Percentiles rank a stretch among this genome's conserved stretches.
phyloP scores from a whole-genome alignment of 1,284 basidiomycete genomes.

The Pascua guehoae region DNA sequence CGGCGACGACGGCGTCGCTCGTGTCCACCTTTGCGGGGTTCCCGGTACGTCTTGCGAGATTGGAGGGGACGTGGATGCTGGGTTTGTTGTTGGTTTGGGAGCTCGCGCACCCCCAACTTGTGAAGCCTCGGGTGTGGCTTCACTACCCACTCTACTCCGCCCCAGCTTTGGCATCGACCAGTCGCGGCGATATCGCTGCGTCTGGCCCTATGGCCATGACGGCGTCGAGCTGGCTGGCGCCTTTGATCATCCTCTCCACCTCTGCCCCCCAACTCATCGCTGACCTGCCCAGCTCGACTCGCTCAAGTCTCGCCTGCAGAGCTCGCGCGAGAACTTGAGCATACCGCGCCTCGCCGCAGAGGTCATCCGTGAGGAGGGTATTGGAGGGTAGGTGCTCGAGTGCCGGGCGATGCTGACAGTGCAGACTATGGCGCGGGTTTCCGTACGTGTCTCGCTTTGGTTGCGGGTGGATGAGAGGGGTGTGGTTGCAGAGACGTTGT shows the following conservation, averaged over 20 bases:
- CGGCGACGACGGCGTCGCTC: constrained; percentile 48
- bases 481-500: too few relatives aligned
- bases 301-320: constrained; percentile 85
- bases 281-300: constrained; percentile 65
- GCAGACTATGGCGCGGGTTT: constrained; percentile 46
- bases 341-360: constrained; percentile 61
- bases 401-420: neutral
- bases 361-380: constrained; percentile 85
- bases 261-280: neutral
- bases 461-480: too few relatives aligned
- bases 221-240: neutral
- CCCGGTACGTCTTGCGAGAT: constrained; percentile 31
- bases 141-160: too few relatives aligned
- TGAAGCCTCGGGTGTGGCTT: too few relatives aligned
- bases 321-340: constrained; percentile 69
- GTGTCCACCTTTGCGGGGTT: constrained; percentile 51
- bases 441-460: constrained; percentile 26
- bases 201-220: neutral
- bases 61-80: neutral
- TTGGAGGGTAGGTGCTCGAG: constrained; percentile 65
- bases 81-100: neutral
- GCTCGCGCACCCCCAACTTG: neutral
- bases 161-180: too few relatives aligned
- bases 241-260: neutral
- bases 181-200: neutral